Evolutionary conservation across 1,284 basidiomycete genomes (phyloP), one percentile per base, ranked within the genome.

Genomic region (Ceratobasidium sp.): DNA sequence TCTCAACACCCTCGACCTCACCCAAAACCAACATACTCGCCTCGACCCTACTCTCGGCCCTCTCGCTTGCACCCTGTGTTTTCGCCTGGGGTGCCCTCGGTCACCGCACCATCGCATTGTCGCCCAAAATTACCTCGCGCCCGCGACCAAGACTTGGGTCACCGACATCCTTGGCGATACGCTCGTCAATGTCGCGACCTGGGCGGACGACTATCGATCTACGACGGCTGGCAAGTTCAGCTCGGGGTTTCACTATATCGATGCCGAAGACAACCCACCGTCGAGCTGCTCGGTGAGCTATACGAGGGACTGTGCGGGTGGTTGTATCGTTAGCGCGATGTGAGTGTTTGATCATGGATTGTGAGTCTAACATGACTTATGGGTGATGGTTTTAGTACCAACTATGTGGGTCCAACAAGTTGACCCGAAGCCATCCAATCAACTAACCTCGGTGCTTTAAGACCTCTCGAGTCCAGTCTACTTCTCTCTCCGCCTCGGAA

Each of bases 121-220:
- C n/a, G 77, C 77, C 37, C 75, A 76, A 44, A 75, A 76, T 46
- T 73, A 76, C 68, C 74, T 78, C 19, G 32, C 74, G 32, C 69
- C 77, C 13, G 62, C 70, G 34, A 71, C 75, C 2, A 22, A 71
- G 29, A 54, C 52, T 62, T 71, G 65, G 64, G 76, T 77, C 15
- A 51, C 49, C 51, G 49, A 51, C n/a, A 65, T 77, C 40, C 76
- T 77, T 3, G 76, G 67, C 19, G 57, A 74, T 54, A 69, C 71
- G 11, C 34, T 78, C 13, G 67, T 76, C 17, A 57, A 77, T 32
- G 69, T 78, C n/a, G 67, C 77, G 9, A 74, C 62, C 17, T 78
- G 76, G 76, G 77, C 78, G 9, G 76, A 77, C 43, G 43, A 40
- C 19, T 76, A 59, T 37, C 54, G 61, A 5, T 57, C 65, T 22